phyloP scores from a whole-genome alignment of 768 basidiomycete species.

The Lentinus tigrinus region DNA sequence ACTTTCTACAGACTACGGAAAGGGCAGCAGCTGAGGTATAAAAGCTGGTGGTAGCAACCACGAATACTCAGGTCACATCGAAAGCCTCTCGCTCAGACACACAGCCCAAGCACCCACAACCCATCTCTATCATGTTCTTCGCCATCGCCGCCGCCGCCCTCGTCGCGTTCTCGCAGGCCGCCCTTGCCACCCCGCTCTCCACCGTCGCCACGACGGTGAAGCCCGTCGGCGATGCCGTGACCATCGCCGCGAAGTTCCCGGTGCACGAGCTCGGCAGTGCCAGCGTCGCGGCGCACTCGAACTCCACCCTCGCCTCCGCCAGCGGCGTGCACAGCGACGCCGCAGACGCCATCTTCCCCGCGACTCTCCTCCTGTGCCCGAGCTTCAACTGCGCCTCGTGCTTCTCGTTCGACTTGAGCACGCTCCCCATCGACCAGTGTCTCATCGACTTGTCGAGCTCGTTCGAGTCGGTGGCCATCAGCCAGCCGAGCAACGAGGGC shows the following conservation, averaged over 20 bases:
- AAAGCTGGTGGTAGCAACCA: too few relatives aligned
- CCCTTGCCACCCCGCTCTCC: too few relatives aligned
- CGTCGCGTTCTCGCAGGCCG: too few relatives aligned
- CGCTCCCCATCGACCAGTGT: neutral
- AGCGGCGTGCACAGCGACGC: neutral
- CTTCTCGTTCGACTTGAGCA: neutral
- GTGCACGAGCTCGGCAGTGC: neutral
- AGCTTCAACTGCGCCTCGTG: neutral
- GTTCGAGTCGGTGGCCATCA: conserved; percentile 1
- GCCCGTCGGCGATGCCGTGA: neutral
- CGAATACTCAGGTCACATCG: too few relatives aligned
- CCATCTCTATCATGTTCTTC: too few relatives aligned
- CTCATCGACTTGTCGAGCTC: neutral
- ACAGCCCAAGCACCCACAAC: too few relatives aligned
- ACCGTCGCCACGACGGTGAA: too few relatives aligned
- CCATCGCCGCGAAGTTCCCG: neutral
- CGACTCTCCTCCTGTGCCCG: conserved; percentile 6
- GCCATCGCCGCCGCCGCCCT: too few relatives aligned
- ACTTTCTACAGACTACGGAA: too few relatives aligned
- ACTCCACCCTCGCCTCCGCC: neutral
- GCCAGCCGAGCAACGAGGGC: conserved; percentile 5
- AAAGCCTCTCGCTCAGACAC: too few relatives aligned
- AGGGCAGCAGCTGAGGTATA: too few relatives aligned
- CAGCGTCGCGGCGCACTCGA: neutral
- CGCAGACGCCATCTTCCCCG: neutral